These are phyloP conservation scores for Pichia ethanolica DNA, from an alignment of 805 yeast genomes.

Conservation along the genomic window DNA sequence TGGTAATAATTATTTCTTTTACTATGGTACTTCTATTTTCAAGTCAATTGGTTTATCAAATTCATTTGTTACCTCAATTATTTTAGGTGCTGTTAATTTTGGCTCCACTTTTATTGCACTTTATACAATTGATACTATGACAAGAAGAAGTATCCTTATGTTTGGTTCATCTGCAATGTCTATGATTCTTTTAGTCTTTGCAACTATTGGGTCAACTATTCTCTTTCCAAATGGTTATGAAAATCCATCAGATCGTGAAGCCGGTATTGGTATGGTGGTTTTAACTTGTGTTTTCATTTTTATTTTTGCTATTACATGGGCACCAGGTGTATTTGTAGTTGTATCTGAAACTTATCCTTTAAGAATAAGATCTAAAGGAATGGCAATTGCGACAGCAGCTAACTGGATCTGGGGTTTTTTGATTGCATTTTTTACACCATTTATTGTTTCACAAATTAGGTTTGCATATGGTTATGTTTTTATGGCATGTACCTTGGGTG, in stretches of 20 bases:
- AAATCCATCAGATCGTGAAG: slow-evolving; percentile 35
- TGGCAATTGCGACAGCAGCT: slow-evolving; percentile 58
- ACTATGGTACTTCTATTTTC: slow-evolving; percentile 55
- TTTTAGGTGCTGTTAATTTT: slow-evolving; percentile 49
- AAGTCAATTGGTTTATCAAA: slow-evolving; percentile 48
- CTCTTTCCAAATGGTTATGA: slow-evolving; percentile 34
- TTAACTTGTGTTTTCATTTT: slow-evolving; percentile 57
- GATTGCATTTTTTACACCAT: slow-evolving; percentile 48
- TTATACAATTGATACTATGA: slow-evolving; percentile 43
- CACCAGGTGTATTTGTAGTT: slow-evolving; percentile 61
- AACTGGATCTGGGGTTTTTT: slow-evolving; percentile 58
- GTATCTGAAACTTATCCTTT: slow-evolving; percentile 64
- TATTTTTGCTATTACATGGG: slow-evolving; percentile 67
- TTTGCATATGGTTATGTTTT: slow-evolving; percentile 44
- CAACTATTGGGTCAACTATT: slow-evolving; percentile 51
- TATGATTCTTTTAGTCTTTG: slow-evolving; percentile 48
- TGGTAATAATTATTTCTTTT: slow-evolving; percentile 59
- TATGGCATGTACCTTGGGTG: slow-evolving; percentile 32
- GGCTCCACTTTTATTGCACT: slow-evolving; percentile 46
- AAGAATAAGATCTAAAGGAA: slow-evolving; percentile 53
- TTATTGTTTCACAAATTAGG: slow-evolving; percentile 42
- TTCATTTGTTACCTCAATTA: slow-evolving; percentile 48
- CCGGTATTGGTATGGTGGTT: slow-evolving; percentile 55
- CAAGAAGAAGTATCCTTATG: slow-evolving; percentile 45
- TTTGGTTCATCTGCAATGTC: slow-evolving; percentile 47